phyloP scores from a whole-genome alignment of 1,139 yeast genomes.

The Yamadazyma sp. region DNA sequence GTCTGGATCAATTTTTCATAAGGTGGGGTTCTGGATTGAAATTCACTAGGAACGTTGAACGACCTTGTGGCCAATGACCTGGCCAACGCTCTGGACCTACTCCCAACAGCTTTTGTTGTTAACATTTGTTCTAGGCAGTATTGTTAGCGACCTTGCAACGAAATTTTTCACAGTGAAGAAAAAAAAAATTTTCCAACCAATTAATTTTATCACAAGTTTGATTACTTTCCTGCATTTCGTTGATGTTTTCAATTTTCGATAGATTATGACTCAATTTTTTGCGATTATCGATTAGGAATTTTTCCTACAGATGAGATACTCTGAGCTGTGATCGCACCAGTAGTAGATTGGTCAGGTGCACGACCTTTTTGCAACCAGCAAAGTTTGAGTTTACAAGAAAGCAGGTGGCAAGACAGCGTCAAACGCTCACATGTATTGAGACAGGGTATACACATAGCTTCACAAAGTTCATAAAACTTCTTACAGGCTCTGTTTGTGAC shows the following conservation, averaged over 20 bases:
- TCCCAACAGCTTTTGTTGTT: slow-evolving; percentile 3
- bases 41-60: slow-evolving; percentile 55
- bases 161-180: neutral
- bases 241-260: neutral
- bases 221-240: slow-evolving; percentile 9
- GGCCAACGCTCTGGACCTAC: neutral
- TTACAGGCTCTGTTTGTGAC: no score
- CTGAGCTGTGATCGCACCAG: no score
- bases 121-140: slow-evolving; percentile 1
- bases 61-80: slow-evolving; percentile 34
- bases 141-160: neutral
- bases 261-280: slow-evolving; percentile 10
- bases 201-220: slow-evolving; percentile 10
- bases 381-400: no score
- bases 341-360: no score
- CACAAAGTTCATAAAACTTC: no score
- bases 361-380: no score
- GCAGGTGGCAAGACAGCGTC: neutral
- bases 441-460: neutral
- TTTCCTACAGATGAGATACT: no score
- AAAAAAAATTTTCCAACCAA: slow-evolving; percentile 11
- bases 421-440: neutral
- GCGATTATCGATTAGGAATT: neutral
- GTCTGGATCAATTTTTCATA: slow-evolving; percentile 72
- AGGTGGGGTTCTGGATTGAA: slow-evolving; percentile 77